Evolutionary conservation across 177 flowering plant genomes (phyloP), one percentile per base, ranked within the genome.

Genomic region (Vitis hybrid): DNA sequence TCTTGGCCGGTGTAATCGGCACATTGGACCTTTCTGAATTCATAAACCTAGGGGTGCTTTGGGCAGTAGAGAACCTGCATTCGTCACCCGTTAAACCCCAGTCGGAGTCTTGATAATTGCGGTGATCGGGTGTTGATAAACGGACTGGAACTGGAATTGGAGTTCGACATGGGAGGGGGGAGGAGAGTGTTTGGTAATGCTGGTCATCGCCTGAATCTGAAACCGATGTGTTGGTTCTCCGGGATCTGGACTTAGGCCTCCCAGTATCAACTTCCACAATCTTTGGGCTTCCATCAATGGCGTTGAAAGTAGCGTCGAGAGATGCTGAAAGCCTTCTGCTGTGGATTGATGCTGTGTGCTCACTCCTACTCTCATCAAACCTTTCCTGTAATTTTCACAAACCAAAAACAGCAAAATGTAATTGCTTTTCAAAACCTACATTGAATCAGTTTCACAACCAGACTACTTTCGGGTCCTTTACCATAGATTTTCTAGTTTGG

Each of bases 281-380:
- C 63, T 94, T 94, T 2, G 96, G 86, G 61, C 79, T 84, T 35
- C 85, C 94, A 2, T 87, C 91, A 14, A 73, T 71, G 13, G 68
- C 27, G 72, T 67, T 75, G 0, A 65, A 52, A 13, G 75, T 46
- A 35, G 79, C 41, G 56, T 90, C 96, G 2, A 91, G 54, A 1
- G 91, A 83, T 9, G 91, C 81, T 0, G 98, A 91, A 11, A 91
- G 78, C 69, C 93, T 87, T 66, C 91, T 81, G 75, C 97, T 89
- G 67, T 85, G 97, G 52, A 86, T 68, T 12, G 94, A 78, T n/a
- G 72, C 74, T 11, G 84, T 67, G 63, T 79, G 76, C 51, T 86
- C 93, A 50, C 91, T 86, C 71, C 88, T 84, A 41, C 77, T 55
- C 30, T 92, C 96, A 66, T 91, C 90, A 72, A 69, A 84, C 57